phyloP scores from a whole-genome alignment of 106 monocot genomes.

The Dactylorhiza incarnata region DNA sequence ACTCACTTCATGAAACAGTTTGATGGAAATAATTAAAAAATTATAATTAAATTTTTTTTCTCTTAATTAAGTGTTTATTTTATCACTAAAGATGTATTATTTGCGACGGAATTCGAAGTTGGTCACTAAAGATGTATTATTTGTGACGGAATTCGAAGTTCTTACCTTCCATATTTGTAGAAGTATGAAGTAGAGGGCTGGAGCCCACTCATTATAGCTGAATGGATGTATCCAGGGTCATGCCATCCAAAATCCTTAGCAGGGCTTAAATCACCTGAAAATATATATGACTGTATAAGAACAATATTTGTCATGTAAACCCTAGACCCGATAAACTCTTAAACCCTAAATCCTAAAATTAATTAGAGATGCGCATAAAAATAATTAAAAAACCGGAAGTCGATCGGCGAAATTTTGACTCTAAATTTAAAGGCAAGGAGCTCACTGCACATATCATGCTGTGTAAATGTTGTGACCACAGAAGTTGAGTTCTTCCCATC shows the following conservation, averaged over 20 bases:
- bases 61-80: too few species aligned
- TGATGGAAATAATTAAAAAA: neutral
- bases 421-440: neutral
- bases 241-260: slow-evolving; percentile 84
- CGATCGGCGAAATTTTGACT: too few species aligned
- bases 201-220: slow-evolving; percentile 54
- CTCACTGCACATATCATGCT: slow-evolving; percentile 65
- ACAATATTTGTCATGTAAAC: too few species aligned
- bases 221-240: slow-evolving; percentile 73
- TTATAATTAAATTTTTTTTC: neutral
- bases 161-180: slow-evolving; percentile 64
- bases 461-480: slow-evolving; percentile 37
- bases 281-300: neutral
- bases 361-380: too few species aligned
- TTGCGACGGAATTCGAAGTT: too few species aligned
- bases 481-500: slow-evolving; percentile 31
- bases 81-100: too few species aligned
- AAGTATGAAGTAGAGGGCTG: slow-evolving; percentile 43
- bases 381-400: too few species aligned
- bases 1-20: slow-evolving; percentile 28
- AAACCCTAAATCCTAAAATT: too few species aligned
- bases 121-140: too few species aligned
- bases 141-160: too few species aligned
- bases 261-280: slow-evolving; percentile 29
- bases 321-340: too few species aligned